Evolutionary conservation across 768 basidiomycete species (phyloP).

Genomic region (Mrakia hoshinonis): DNA sequence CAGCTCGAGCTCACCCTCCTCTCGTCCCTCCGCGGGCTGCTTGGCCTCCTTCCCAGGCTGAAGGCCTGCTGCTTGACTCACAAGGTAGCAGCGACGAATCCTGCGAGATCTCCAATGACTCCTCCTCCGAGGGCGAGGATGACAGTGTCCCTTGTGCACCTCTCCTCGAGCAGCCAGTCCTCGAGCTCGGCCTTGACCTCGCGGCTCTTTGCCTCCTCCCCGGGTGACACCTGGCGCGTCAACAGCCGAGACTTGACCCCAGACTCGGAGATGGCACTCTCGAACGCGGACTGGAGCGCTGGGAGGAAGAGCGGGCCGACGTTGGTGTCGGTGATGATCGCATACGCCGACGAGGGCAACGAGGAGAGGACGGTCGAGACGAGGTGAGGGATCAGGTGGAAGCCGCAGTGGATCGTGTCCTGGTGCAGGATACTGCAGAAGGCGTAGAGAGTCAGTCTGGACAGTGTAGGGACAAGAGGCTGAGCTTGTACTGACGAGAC

Average conservation of each 20-base stretch:
- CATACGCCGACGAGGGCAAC: slow-evolving; percentile 74
- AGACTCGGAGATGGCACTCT: slow-evolving; percentile 35
- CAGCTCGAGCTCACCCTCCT: slow-evolving; percentile 3
- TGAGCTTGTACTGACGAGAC: slow-evolving; percentile 24
- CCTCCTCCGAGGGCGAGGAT: slow-evolving; percentile 90
- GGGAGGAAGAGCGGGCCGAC: slow-evolving; percentile 71
- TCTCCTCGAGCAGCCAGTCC: slow-evolving; percentile 77
- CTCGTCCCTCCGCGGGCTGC: not conserved
- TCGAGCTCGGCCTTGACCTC: slow-evolving; percentile 88
- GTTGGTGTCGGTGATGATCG: slow-evolving; percentile 84
- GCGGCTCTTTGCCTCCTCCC: slow-evolving; percentile 85
- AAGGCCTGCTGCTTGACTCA: slow-evolving; percentile 45
- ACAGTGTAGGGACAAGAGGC: not conserved
- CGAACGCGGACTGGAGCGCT: slow-evolving; percentile 60
- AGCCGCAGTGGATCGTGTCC: slow-evolving; percentile 85
- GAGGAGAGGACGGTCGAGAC: slow-evolving; percentile 56
- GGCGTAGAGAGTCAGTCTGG: not conserved
- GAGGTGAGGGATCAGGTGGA: slow-evolving; percentile 75
- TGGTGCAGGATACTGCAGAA: slow-evolving; percentile 57
- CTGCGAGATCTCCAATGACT: slow-evolving; percentile 92
- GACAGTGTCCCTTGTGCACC: slow-evolving; percentile 87
- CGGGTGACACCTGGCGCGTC: slow-evolving; percentile 70
- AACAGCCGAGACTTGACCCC: slow-evolving; percentile 55
- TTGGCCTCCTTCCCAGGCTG: not conserved
- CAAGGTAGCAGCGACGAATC: slow-evolving; percentile 96